These are phyloP conservation scores for Pisolithus microcarpus DNA, from an alignment of 768 basidiomycete species.

Conservation along the genomic window DNA sequence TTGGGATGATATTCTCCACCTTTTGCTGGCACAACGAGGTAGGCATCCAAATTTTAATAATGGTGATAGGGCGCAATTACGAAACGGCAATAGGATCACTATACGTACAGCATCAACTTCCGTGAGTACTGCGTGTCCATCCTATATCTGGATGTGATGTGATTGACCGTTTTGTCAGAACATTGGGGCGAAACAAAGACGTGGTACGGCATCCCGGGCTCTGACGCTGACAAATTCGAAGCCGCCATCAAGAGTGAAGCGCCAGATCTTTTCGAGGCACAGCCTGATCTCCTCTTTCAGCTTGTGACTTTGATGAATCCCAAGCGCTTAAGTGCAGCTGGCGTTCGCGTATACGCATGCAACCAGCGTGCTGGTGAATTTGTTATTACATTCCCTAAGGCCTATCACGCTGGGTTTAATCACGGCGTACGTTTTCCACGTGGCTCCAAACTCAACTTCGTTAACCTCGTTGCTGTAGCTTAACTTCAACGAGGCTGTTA, in stretches of 20 bases:
- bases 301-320: conserved; percentile 98
- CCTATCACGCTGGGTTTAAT: conserved; percentile 97
- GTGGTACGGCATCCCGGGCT: conserved; percentile 98
- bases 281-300: conserved; percentile 95
- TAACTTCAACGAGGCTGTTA: conserved; percentile 99
- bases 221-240: conserved; percentile 93
- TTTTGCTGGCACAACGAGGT: conserved; percentile 99
- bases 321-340: conserved; percentile 74
- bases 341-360: conserved; percentile 87
- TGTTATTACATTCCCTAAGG: conserved; percentile 95
- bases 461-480: conserved; percentile 44
- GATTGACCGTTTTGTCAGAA: conserved; percentile 47
- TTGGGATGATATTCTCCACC: conserved; percentile 98
- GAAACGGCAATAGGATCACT: conserved; percentile 67
- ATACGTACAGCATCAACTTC: conserved; percentile 93
- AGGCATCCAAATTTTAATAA: conserved; percentile 15
- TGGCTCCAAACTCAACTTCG: conserved; percentile 14
- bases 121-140: conserved; percentile 45
- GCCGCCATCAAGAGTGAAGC: conserved; percentile 91
- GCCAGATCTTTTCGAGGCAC: conserved; percentile 95
- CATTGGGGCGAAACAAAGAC: conserved; percentile 99
- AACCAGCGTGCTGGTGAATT: conserved; percentile 98
- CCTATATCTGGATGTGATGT: conserved; percentile 15
- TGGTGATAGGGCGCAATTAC: conserved; percentile 18
- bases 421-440: conserved; percentile 70